Base-by-base conservation (phyloP, 352 stramenopile species). In the Phytophthora cajani region DNA sequence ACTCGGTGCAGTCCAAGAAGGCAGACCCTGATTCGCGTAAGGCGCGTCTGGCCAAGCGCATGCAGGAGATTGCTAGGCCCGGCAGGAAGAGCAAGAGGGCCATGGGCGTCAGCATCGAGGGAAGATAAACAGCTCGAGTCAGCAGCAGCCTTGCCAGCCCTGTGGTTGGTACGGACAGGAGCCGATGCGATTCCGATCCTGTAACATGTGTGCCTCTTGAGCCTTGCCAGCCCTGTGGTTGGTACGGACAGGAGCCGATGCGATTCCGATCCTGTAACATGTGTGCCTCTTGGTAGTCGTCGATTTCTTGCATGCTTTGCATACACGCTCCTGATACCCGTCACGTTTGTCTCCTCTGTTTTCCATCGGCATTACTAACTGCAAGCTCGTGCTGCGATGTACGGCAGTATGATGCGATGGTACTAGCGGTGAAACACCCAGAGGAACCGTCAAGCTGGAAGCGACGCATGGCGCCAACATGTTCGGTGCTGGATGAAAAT, bases 31-130 rank as follows among this genome's bases (percentile, higher is more conserved):
- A 96, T 61, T 89, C 87, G 33, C 86, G 88, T 27, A 96, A 96
- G 72, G 78, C 75, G n/a, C 85, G 87, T 6, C 72, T 96, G n/a
- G 32, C 73, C n/a, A 95, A 95, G 81, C 84, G 87, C 25, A 96
- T 96, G 89, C 84, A 93, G 63, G 84, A 93, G 49, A 95, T 96
- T 62, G 89, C 88, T 16, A 80, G 80, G 42, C 89, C 89, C 0
- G 86, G 87, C 32, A 91, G 80, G 65, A 94, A 94, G 71, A 82
- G 58, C 54, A 95, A 94, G 74, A 85, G 88, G 16, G 74, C 89
- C 4, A 80, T 90, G 2, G 76, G 78, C 23, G 75, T 96, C 64
- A 96, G 87, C 67, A 94, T 96, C 49, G 88, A 93, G 69, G 87
- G 87, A 32, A 85, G 88, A 81, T 95, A 91, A 87, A 49, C 46